phyloP scores from a whole-genome alignment of 2,329 filamentous ascomycete genomes.

The Aspergillus alliaceus region DNA sequence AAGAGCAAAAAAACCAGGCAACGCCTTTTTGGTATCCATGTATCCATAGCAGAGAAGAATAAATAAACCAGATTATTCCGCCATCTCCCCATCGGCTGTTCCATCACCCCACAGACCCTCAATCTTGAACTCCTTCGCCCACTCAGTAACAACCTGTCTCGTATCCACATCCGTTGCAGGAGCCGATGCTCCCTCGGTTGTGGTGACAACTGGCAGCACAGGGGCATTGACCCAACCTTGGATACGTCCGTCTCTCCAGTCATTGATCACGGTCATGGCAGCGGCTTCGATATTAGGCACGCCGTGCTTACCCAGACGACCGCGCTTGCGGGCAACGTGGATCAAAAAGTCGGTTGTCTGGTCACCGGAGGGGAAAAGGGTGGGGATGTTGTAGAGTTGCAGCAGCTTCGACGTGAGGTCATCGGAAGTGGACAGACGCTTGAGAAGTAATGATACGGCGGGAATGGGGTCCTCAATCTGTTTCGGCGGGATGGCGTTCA shows the following conservation, averaged over 20 bases:
- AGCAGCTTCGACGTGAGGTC: slow-evolving; percentile 77
- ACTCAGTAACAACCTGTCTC: slow-evolving; percentile 86
- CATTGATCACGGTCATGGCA: slow-evolving; percentile 90
- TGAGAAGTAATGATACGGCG: slow-evolving; percentile 80
- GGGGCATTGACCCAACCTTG: slow-evolving; percentile 88
- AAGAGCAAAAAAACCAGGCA: slow-evolving; percentile 11
- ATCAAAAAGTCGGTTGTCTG: slow-evolving; percentile 86
- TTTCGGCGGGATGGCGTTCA: slow-evolving; percentile 90
- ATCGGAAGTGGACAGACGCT: slow-evolving; percentile 70
- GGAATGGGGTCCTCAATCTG: slow-evolving; percentile 91
- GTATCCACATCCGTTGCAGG: slow-evolving; percentile 56
- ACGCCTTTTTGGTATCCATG: slow-evolving; percentile 35
- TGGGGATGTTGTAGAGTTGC: slow-evolving; percentile 78
- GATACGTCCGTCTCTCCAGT: slow-evolving; percentile 94
- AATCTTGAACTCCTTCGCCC: slow-evolving; percentile 92
- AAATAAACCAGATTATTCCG: slow-evolving; percentile 32
- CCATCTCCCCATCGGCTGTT: slow-evolving; percentile 41
- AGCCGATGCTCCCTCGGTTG: slow-evolving; percentile 32
- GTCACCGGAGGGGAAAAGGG: slow-evolving; percentile 74
- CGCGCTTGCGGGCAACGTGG: slow-evolving; percentile 91
- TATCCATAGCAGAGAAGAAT: slow-evolving; percentile 25
- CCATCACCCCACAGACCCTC: slow-evolving; percentile 86
- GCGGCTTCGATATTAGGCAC: slow-evolving; percentile 85
- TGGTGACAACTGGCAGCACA: slow-evolving; percentile 57
- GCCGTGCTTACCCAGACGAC: slow-evolving; percentile 82